Evolutionary conservation across 192 early-diverging fungal genomes (phyloP).

Genomic region (Coemansia sp.): DNA sequence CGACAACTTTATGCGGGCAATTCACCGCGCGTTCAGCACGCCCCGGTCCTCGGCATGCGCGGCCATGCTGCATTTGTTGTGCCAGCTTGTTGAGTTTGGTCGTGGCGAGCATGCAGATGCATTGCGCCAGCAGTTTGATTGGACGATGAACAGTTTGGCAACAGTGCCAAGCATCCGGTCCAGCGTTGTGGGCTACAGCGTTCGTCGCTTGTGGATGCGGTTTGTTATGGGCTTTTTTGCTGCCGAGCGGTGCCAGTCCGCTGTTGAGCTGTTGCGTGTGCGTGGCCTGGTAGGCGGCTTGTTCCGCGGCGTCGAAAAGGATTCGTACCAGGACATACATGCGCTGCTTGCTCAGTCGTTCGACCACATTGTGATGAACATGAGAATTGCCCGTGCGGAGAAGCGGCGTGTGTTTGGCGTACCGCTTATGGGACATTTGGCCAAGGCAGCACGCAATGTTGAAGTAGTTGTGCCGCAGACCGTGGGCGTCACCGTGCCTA

Average conservation of each 20-base stretch:
- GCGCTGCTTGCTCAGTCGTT: slow-evolving; percentile 26
- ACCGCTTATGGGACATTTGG: slow-evolving; percentile 29
- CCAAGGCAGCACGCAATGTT: slow-evolving; percentile 21
- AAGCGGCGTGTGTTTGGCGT: slow-evolving; percentile 37
- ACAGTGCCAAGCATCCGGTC: slow-evolving; percentile 22
- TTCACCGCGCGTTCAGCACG: slow-evolving; percentile 35
- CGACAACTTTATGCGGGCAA: slow-evolving; percentile 23
- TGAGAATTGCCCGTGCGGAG: slow-evolving; percentile 17
- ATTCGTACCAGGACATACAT: slow-evolving; percentile 45
- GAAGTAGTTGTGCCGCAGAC: slow-evolving; percentile 10
- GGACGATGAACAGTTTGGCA: slow-evolving; percentile 29
- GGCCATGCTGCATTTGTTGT: slow-evolving; percentile 32
- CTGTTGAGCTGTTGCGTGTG: slow-evolving; percentile 27
- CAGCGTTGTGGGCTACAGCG: slow-evolving; percentile 32
- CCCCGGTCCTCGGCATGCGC: slow-evolving; percentile 40
- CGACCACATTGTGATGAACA: slow-evolving; percentile 30
- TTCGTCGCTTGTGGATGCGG: slow-evolving; percentile 44
- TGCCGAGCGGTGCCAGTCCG: slow-evolving; percentile 25
- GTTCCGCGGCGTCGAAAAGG: slow-evolving; percentile 34
- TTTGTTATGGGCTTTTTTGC: slow-evolving; percentile 50
- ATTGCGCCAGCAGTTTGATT: slow-evolving; percentile 38
- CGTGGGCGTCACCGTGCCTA: slow-evolving; percentile 19
- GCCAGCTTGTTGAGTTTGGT: slow-evolving; percentile 31
- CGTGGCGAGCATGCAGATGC: slow-evolving; percentile 39
- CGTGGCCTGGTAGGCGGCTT: slow-evolving; percentile 21